Evolutionary conservation across 2,329 filamentous ascomycete species (phyloP).

Genomic region (Alternaria brassicae): DNA sequence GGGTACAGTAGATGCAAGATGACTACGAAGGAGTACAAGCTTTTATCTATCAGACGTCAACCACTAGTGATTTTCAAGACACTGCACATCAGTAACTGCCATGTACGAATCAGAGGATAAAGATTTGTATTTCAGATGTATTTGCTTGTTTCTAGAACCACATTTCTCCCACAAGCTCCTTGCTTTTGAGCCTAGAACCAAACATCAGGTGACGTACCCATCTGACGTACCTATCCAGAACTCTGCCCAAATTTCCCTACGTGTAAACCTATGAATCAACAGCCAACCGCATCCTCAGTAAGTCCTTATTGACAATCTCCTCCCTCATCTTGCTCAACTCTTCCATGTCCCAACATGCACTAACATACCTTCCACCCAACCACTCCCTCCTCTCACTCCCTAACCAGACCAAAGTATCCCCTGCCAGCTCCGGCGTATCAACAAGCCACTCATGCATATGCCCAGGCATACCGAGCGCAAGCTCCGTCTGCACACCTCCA

Average conservation of each 20-base stretch:
- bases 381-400: slow-evolving; percentile 33
- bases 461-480: slow-evolving; percentile 17
- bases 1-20: background rate
- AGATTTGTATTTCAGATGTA: background rate
- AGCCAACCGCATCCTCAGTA: slow-evolving; percentile 25
- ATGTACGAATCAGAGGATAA: background rate
- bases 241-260: background rate
- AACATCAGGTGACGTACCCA: background rate
- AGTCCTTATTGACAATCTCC: slow-evolving; percentile 21
- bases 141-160: background rate
- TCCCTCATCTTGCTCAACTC: slow-evolving; percentile 30
- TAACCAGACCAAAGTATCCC: slow-evolving; percentile 37
- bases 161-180: background rate
- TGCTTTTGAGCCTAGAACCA: background rate
- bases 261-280: slow-evolving; percentile 8
- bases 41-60: background rate
- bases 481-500: slow-evolving; percentile 28
- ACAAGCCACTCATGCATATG: slow-evolving; percentile 8
- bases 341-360: slow-evolving; percentile 39
- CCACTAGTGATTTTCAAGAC: background rate
- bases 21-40: background rate
- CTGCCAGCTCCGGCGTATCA: slow-evolving; percentile 39
- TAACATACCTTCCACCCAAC: slow-evolving; percentile 37
- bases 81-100: background rate
- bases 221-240: background rate